These are phyloP conservation scores for Chalciporus sphaerocephalus DNA, from an alignment of 768 basidiomycete genomes.

Conservation along the genomic window DNA sequence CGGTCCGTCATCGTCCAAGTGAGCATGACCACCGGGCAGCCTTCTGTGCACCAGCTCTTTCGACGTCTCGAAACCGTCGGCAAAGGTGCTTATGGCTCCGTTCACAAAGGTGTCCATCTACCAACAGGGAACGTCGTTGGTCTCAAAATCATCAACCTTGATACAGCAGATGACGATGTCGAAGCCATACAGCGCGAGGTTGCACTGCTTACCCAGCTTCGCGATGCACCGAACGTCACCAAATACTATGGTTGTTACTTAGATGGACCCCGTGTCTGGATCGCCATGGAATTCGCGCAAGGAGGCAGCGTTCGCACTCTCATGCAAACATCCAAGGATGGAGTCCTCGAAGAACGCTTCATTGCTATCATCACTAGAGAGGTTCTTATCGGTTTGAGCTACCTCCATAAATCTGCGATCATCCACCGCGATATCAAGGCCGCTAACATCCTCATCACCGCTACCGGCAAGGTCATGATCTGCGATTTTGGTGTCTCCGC, in stretches of 20 bases:
- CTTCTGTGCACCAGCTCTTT: constrained; percentile 74
- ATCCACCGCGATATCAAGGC: constrained; percentile 99
- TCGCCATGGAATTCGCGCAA: constrained; percentile 96
- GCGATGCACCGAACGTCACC: constrained; percentile 87
- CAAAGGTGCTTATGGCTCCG: constrained; percentile 93
- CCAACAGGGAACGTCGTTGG: constrained; percentile 86
- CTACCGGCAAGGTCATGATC: constrained; percentile 86
- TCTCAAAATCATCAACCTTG: constrained; percentile 98
- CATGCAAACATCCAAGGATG: constrained; percentile 80
- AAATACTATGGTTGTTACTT: constrained; percentile 96
- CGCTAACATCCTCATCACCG: constrained; percentile 90
- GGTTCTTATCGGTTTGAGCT: constrained; percentile 78
- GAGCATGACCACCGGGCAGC: constrained; percentile 39
- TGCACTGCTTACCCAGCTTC: constrained; percentile 81
- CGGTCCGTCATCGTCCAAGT: neutral
- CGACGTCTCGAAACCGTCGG: constrained; percentile 88
- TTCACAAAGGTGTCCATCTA: constrained; percentile 85
- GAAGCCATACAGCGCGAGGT: constrained; percentile 96
- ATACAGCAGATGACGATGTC: constrained; percentile 94
- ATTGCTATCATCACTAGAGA: constrained; percentile 85
- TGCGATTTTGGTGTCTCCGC: constrained; percentile 99
- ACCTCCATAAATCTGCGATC: constrained; percentile 89
- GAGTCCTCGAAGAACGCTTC: constrained; percentile 83
- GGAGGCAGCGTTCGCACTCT: constrained; percentile 91
- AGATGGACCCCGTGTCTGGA: constrained; percentile 96